A percentile compares a stretch with the other conserved stretches of the same genome.
phyloP scores from a whole-genome alignment of 1,284 basidiomycete species.

The Puccinia novopanici region DNA sequence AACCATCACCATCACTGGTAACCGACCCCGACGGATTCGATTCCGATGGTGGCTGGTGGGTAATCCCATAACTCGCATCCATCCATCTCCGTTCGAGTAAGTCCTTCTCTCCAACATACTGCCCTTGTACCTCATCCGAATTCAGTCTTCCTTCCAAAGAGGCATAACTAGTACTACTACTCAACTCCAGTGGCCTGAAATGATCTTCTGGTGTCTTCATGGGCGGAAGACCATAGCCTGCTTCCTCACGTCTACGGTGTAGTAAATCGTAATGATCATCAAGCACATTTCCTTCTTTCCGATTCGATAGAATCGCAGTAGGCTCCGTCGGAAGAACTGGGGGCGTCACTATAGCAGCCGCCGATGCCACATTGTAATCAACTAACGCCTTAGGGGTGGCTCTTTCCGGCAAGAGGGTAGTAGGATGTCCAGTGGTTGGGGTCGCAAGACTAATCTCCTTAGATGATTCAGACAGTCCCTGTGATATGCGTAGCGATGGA shows the following conservation, averaged over 20 bases:
- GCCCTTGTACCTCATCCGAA: conserved; percentile 18
- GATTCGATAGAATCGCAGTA: conserved; percentile 2
- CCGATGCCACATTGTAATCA: conserved; percentile 45
- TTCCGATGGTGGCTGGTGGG: not conserved
- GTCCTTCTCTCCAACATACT: conserved; percentile 48
- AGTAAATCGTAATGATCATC: conserved; percentile 49
- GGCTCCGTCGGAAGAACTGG: conserved; percentile 14
- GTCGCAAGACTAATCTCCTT: conserved; percentile 15
- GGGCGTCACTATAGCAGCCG: conserved; percentile 48
- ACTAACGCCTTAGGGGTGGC: conserved; percentile 34
- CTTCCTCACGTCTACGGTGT: conserved; percentile 49
- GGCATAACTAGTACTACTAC: not conserved
- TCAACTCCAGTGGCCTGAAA: conserved; percentile 39
- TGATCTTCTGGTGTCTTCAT: conserved; percentile 50
- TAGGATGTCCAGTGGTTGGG: not conserved
- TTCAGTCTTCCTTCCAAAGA: not conserved
- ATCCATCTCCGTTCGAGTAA: conserved; percentile 37
- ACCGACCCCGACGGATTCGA: conserved; percentile 20
- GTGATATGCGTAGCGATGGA: conserved; percentile 8
- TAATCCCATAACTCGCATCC: conserved; percentile 43
- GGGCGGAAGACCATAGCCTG: conserved; percentile 47
- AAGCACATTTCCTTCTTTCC: conserved; percentile 45
- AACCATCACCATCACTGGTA: not conserved
- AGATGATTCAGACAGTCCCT: not conserved
- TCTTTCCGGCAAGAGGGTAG: not conserved